Evolutionary conservation across 345 rosid genomes (phyloP).

Genomic region (Ricinus communis): DNA sequence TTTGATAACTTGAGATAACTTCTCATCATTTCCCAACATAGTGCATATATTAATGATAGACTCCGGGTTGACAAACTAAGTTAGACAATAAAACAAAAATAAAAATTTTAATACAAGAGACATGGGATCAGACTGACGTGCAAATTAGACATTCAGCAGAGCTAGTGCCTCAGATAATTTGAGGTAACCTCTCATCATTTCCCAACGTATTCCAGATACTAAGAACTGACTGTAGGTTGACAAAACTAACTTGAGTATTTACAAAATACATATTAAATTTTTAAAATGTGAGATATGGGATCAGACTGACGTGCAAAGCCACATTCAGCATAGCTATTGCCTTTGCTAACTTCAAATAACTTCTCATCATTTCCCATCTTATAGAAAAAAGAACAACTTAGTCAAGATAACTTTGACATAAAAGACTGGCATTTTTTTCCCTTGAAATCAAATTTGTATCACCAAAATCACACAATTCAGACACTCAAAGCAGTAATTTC

Average conservation of each 20-base stretch:
- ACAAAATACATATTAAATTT: background rate
- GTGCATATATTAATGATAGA: background rate
- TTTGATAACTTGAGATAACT: slow-evolving; percentile 20
- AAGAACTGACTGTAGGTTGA: too few relatives aligned
- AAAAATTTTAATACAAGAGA: too few relatives aligned
- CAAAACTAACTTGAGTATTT: background rate
- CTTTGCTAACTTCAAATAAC: slow-evolving; percentile 2
- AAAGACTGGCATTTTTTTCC: background rate
- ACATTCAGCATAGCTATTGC: slow-evolving; percentile 7
- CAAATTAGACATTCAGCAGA: slow-evolving; percentile 43
- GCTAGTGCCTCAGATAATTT: slow-evolving; percentile 25
- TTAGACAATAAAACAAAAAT: too few relatives aligned
- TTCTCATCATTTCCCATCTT: slow-evolving; percentile 26
- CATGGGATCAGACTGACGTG: slow-evolving; percentile 35
- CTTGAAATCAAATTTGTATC: background rate
- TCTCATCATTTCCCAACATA: slow-evolving; percentile 38
- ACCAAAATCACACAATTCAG: background rate
- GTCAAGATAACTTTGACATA: too few relatives aligned
- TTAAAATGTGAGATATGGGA: slow-evolving; percentile 4
- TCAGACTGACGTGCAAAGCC: slow-evolving; percentile 27
- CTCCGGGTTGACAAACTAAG: too few relatives aligned
- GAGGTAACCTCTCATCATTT: slow-evolving; percentile 31
- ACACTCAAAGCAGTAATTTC: too few relatives aligned
- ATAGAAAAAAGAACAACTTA: background rate
- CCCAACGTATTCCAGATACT: slow-evolving; percentile 16